These are phyloP conservation scores for Scolecobasidium constrictum DNA, from an alignment of 2,329 filamentous ascomycete genomes.

Conservation along the genomic window DNA sequence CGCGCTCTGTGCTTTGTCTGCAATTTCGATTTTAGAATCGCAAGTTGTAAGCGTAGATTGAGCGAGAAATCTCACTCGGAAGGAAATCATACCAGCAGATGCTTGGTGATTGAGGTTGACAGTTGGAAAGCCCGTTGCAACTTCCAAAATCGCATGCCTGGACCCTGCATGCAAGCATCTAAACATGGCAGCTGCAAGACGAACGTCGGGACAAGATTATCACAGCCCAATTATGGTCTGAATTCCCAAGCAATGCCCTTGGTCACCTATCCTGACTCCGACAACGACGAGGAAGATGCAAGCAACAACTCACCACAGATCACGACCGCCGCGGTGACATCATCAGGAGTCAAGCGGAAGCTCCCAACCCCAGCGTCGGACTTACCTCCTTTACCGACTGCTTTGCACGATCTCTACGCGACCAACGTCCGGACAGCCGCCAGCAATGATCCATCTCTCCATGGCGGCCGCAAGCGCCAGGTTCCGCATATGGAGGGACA, in stretches of 20 bases:
- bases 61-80: too few species aligned
- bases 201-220: too few species aligned
- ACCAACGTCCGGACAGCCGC: slow-evolving; percentile 67
- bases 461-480: slow-evolving; percentile 72
- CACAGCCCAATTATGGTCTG: too few species aligned
- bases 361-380: slow-evolving; percentile 11
- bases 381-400: slow-evolving; percentile 64
- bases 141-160: too few species aligned
- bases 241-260: slow-evolving; percentile 27
- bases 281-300: slow-evolving; percentile 18
- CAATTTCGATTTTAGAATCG: too few species aligned
- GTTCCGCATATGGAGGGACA: slow-evolving; percentile 78
- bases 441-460: slow-evolving; percentile 70
- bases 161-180: too few species aligned
- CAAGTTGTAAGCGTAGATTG: too few species aligned
- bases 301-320: not conserved
- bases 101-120: too few species aligned
- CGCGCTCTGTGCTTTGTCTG: too few species aligned
- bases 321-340: slow-evolving; percentile 2
- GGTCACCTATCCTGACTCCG: slow-evolving; percentile 54
- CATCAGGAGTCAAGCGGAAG: slow-evolving; percentile 11
- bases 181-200: too few species aligned
- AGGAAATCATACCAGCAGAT: too few species aligned
- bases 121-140: too few species aligned
- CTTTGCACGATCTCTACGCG: slow-evolving; percentile 85